Conservation (phyloP, 192 early-diverging fungal genomes). For the Cetraspora pellucida region DNA sequence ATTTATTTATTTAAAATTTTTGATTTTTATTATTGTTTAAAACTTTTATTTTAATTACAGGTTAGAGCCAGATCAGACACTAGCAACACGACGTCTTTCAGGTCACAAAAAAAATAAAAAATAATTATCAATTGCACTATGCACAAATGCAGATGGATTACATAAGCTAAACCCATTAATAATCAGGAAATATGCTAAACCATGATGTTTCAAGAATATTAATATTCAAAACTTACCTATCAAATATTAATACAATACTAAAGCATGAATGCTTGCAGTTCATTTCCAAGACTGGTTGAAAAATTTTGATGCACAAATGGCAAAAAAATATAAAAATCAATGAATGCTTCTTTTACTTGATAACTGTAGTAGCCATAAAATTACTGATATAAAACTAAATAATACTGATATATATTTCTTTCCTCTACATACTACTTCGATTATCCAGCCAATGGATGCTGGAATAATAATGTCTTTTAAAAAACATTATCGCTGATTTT, state of each 20-base stretch:
- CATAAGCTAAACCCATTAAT: constrained; percentile 18
- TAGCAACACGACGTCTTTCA: constrained; percentile 12
- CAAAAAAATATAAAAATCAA: constrained; percentile 2
- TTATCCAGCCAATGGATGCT: constrained; percentile 1
- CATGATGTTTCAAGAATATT: constrained; percentile 25
- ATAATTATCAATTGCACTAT: constrained; percentile 19
- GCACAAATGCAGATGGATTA: constrained; percentile 29
- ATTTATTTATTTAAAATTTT: no score
- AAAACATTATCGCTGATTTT: constrained; percentile 5
- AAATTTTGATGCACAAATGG: constrained; percentile 11
- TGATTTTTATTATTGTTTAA: no score
- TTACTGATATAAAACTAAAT: neutral
- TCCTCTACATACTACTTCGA: constrained; percentile 8
- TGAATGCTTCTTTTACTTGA: neutral
- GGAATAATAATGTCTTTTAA: neutral
- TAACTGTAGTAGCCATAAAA: constrained; percentile 30
- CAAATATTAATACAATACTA: constrained; percentile 13
- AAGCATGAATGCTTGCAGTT: constrained; percentile 26
- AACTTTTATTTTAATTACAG: neutral
- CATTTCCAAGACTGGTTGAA: constrained; percentile 21
- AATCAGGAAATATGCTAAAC: constrained; percentile 27
- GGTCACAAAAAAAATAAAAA: constrained; percentile 25
- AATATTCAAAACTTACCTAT: constrained; percentile 22
- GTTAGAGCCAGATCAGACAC: constrained; percentile 21
- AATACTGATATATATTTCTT: constrained; percentile 10